Conservation (phyloP, 139 green algal genomes). For the Picochlorum sp. region DNA sequence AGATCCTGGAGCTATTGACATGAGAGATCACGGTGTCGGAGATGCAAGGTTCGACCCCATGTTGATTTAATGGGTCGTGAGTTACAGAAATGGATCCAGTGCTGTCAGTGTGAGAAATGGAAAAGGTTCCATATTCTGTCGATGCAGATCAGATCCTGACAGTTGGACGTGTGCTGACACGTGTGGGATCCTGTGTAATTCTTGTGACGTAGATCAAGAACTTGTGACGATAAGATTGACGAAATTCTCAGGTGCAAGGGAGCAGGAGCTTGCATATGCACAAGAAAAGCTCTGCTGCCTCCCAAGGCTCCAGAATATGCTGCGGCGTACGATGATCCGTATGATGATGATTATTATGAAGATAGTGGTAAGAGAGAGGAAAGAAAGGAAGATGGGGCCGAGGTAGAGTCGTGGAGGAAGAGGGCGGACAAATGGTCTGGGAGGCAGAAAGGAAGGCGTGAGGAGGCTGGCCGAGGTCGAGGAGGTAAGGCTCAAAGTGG, state of each 20-base stretch:
- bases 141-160: conserved; percentile 61
- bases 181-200: conserved; percentile 50
- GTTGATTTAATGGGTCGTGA: conserved; percentile 16
- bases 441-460: neutral
- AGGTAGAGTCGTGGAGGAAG: conserved; percentile 19
- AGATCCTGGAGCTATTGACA: neutral
- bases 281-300: neutral
- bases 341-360: conserved; percentile 35
- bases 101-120: conserved; percentile 68
- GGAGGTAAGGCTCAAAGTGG: conserved; percentile 21
- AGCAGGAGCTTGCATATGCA: neutral
- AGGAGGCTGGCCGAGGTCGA: neutral
- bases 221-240: conserved; percentile 63
- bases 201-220: conserved; percentile 54
- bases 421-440: conserved; percentile 6
- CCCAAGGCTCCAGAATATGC: neutral
- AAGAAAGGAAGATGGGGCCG: conserved; percentile 11
- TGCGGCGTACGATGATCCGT: conserved; percentile 14
- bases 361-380: neutral
- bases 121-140: conserved; percentile 63
- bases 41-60: neutral
- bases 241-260: conserved; percentile 34
- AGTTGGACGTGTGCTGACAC: conserved; percentile 65
- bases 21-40: neutral
- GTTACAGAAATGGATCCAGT: conserved; percentile 85